Conservation (phyloP, 2,329 filamentous ascomycete genomes). For the Dothideomycetes sp. region DNA sequence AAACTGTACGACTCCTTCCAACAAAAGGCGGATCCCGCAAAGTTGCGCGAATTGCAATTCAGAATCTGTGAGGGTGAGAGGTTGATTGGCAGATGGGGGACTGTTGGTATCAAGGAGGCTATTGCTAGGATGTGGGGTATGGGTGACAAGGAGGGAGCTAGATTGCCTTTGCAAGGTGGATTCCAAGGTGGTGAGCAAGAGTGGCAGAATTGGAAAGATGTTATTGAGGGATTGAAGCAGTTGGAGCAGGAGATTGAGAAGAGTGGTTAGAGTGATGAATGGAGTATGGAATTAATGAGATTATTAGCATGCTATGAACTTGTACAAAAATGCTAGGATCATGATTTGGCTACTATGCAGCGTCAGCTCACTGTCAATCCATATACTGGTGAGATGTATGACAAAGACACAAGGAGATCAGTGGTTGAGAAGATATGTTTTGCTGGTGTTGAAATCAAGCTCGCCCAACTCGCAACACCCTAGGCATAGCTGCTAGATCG, state of each 20-base stretch:
- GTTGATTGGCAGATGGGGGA: slow-evolving; percentile 50
- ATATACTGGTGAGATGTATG: no score
- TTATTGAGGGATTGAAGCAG: slow-evolving; percentile 37
- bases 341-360: no score
- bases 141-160: slow-evolving; percentile 50
- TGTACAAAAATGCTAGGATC: no score
- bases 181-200: slow-evolving; percentile 49
- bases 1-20: slow-evolving; percentile 45
- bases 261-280: slow-evolving; percentile 6
- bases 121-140: slow-evolving; percentile 50
- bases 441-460: slow-evolving; percentile 16
- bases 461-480: slow-evolving; percentile 12
- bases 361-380: no score
- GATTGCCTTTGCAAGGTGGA: slow-evolving; percentile 50
- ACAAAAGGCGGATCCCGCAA: slow-evolving; percentile 34
- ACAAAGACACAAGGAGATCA: neutral
- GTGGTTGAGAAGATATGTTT: slow-evolving; percentile 15
- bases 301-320: no score
- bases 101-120: slow-evolving; percentile 58
- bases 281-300: neutral
- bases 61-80: slow-evolving; percentile 54
- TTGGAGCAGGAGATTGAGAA: slow-evolving; percentile 28
- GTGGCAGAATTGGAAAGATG: slow-evolving; percentile 46
- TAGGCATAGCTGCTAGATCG: slow-evolving; percentile 9
- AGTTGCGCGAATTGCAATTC: slow-evolving; percentile 50